A percentile compares a stretch with the other conserved stretches of the same genome.
Conservation (phyloP, 2,329 filamentous ascomycete genomes). For the Falciphora oryzae region DNA sequence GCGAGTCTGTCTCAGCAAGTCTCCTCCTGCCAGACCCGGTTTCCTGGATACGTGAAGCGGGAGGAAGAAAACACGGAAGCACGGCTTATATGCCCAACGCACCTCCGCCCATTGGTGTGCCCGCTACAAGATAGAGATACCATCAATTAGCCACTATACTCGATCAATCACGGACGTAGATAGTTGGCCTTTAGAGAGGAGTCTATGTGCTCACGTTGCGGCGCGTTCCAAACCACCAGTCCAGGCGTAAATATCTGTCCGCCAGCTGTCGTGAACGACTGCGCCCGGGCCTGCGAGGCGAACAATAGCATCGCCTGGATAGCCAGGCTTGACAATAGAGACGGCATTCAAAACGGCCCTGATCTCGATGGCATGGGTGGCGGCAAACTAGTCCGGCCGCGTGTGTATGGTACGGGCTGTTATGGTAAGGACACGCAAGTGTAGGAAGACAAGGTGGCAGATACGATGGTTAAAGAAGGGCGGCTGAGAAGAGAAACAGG, state of each 20-base stretch:
- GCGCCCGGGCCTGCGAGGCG: constrained; percentile 23
- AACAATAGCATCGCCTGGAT: constrained; percentile 13
- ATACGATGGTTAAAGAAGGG: background rate
- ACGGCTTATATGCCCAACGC: constrained; percentile 21
- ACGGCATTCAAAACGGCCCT: background rate
- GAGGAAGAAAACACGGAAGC: background rate
- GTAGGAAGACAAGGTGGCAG: background rate
- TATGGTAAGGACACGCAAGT: background rate
- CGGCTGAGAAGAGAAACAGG: background rate
- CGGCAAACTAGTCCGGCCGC: background rate
- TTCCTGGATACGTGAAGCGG: background rate
- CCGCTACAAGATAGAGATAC: constrained; percentile 24
- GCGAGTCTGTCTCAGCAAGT: background rate
- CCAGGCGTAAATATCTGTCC: constrained; percentile 67
- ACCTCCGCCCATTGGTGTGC: constrained; percentile 59
- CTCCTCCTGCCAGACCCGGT: background rate
- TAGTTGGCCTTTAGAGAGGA: background rate
- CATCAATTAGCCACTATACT: background rate
- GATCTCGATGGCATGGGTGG: background rate
- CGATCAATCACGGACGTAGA: background rate
- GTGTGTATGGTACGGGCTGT: background rate
- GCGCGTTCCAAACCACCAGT: constrained; percentile 59
- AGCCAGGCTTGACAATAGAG: constrained; percentile 2
- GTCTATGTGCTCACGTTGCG: constrained; percentile 37
- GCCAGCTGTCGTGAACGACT: constrained; percentile 52